Evolutionary conservation across 2,329 filamentous ascomycete genomes (phyloP), one percentile per base, ranked within the genome.

Genomic region (Neurospora sp.): DNA sequence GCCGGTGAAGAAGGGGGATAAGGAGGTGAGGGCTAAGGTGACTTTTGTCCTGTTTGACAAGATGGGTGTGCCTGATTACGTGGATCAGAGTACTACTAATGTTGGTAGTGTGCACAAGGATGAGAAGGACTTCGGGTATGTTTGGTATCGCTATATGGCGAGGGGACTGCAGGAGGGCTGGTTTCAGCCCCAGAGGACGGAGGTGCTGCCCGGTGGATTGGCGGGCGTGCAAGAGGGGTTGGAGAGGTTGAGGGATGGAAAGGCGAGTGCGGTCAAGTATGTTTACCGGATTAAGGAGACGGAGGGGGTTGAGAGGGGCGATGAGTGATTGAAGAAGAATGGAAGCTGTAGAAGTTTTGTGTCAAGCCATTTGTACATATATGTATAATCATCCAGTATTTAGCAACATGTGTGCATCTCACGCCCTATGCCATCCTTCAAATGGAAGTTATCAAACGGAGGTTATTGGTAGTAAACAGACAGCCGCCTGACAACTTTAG

Each of bases 201-300:
- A 87, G 76, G 80, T 89, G 13, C 77, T 87, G 1, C 78, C 82
- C 0, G 85, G 86, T 2, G 88, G 87, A 0, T 74, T 90, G 68
- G 80, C 76, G 4, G 86, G 87, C 0, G 77, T 90, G 2, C 79
- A 88, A 74, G 78, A 75, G 40, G 88, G 80, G 0, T 75, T 91
- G 77, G 77, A 78, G 73, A 84, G 87, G 72, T 76, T 91, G 75
- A 86, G 84, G 76, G 82, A 81, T 38, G 89, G 89, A 0, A 87
- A 86, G 77, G 87, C 86, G 28, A 89, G 85, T 74, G 89, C 83
- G 1, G 81, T 87, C 0, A 91, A 91, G 79, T 91, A 89, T 80
- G 85, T 91, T 0, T 87, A 87, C 74, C 81, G 76, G 23, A 77
- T 80, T 71, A 74, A 71, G 5, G 78, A 80, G 9, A 79, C 78